Evolutionary conservation across 1,284 basidiomycete genomes (phyloP).

Genomic region (Irpex lacteus): DNA sequence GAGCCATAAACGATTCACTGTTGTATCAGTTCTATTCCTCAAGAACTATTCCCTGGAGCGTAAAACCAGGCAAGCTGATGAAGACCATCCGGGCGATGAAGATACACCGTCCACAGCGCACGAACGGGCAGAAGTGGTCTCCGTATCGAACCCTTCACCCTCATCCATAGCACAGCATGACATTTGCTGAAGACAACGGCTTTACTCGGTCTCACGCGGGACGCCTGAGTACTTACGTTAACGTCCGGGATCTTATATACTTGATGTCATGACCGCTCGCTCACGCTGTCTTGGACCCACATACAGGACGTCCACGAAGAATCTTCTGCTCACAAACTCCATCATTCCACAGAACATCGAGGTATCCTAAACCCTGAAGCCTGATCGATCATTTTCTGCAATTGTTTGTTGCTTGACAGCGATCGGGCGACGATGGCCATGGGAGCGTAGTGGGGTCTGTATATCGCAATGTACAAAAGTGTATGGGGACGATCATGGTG

Average conservation of each 20-base stretch:
- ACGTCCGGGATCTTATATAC: too few species aligned
- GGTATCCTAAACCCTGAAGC: too few species aligned
- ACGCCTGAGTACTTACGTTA: too few species aligned
- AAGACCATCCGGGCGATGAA: background rate
- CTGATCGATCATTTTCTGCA: background rate
- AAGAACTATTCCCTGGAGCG: conserved; percentile 14
- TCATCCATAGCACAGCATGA: background rate
- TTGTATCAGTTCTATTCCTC: conserved; percentile 12
- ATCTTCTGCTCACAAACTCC: background rate
- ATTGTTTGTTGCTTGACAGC: background rate
- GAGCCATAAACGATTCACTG: background rate
- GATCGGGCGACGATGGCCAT: background rate
- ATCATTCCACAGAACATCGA: too few species aligned
- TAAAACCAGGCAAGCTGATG: conserved; percentile 1
- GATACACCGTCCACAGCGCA: background rate
- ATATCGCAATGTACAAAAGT: background rate
- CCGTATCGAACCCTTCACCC: background rate
- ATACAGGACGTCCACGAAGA: background rate
- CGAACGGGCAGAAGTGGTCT: background rate
- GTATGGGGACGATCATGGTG: background rate
- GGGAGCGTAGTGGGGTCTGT: background rate
- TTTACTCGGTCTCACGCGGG: too few species aligned
- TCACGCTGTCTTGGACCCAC: background rate
- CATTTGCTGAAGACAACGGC: background rate
- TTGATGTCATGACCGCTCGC: too few species aligned